Evolutionary conservation across 352 stramenopile species (phyloP).

Genomic region (Elongisporangium senticosum): DNA sequence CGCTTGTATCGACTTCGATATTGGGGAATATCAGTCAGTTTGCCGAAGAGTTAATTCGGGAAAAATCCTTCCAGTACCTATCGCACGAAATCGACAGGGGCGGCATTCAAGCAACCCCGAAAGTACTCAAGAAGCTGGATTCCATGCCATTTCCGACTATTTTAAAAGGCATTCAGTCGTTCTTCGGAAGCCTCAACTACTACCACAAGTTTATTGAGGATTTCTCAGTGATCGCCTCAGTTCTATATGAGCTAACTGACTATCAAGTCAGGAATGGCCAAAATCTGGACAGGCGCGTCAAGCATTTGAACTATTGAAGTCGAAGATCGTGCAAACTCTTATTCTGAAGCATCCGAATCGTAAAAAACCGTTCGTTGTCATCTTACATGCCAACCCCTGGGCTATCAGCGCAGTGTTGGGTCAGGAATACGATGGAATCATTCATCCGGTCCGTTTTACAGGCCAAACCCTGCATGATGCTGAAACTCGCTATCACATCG

Average conservation of each 20-base stretch:
- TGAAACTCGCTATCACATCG: constrained; percentile 9
- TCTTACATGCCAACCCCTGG: constrained; percentile 17
- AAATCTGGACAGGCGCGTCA: constrained; percentile 11
- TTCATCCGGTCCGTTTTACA: constrained; percentile 11
- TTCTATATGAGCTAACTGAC: constrained; percentile 7
- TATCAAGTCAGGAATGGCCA: constrained; percentile 16
- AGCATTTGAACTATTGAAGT: constrained; percentile 20
- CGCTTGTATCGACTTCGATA: constrained; percentile 11
- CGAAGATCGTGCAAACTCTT: background rate
- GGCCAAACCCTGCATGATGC: constrained; percentile 5
- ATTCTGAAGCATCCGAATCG: background rate
- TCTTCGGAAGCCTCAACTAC: constrained; percentile 16
- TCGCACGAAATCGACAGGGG: constrained; percentile 7
- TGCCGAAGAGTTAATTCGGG: constrained; percentile 16
- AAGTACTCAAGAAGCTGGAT: constrained; percentile 6
- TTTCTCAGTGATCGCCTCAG: constrained; percentile 8
- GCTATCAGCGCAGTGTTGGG: constrained; percentile 10
- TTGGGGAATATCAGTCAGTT: constrained; percentile 16
- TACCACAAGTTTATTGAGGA: constrained; percentile 25
- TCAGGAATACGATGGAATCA: constrained; percentile 4
- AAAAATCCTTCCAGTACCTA: constrained; percentile 11
- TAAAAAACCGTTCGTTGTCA: background rate
- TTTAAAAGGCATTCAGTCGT: constrained; percentile 15
- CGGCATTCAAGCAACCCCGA: constrained; percentile 9
- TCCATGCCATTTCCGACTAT: constrained; percentile 9